phyloP scores from a whole-genome alignment of 768 basidiomycete species.

The Collybia sordida region DNA sequence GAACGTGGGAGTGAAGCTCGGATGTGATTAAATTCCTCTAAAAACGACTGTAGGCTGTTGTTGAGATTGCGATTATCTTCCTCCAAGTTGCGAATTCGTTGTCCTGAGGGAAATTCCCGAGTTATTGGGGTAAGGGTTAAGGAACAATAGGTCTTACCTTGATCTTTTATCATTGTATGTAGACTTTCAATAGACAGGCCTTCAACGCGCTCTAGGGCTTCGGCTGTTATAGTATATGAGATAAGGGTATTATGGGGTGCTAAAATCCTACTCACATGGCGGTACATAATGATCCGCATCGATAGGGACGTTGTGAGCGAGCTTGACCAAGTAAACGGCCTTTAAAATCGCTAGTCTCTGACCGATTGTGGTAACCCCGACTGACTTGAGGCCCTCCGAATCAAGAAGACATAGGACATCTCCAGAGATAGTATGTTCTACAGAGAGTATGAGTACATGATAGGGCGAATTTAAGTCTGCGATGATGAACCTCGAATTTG shows the following conservation, averaged over 20 bases:
- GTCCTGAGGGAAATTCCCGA: constrained; percentile 39
- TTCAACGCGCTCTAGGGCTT: constrained; percentile 54
- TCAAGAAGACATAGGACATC: constrained; percentile 86
- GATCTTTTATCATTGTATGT: constrained; percentile 66
- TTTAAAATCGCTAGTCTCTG: constrained; percentile 91
- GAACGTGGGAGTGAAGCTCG: constrained; percentile 40
- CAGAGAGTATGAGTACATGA: constrained; percentile 12
- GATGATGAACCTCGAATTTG: constrained; percentile 63
- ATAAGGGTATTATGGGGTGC: neutral
- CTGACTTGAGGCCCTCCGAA: constrained; percentile 78
- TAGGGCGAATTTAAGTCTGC: constrained; percentile 6
- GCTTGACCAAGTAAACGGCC: constrained; percentile 87
- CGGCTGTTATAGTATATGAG: constrained; percentile 39
- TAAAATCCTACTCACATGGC: constrained; percentile 60
- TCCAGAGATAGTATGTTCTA: constrained; percentile 92
- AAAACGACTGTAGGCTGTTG: constrained; percentile 55
- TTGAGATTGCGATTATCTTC: constrained; percentile 75
- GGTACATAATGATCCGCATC: constrained; percentile 86
- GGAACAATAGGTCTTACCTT: constrained; percentile 47
- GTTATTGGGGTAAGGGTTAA: neutral
- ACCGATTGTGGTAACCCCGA: constrained; percentile 89
- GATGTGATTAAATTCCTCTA: constrained; percentile 61
- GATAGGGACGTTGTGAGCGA: constrained; percentile 79
- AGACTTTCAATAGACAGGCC: constrained; percentile 64
- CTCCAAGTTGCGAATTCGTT: constrained; percentile 69